Percentiles rank a stretch among this genome's conserved stretches.
Conservation (phyloP, 768 basidiomycete genomes). For the Myochromella boudieri region DNA sequence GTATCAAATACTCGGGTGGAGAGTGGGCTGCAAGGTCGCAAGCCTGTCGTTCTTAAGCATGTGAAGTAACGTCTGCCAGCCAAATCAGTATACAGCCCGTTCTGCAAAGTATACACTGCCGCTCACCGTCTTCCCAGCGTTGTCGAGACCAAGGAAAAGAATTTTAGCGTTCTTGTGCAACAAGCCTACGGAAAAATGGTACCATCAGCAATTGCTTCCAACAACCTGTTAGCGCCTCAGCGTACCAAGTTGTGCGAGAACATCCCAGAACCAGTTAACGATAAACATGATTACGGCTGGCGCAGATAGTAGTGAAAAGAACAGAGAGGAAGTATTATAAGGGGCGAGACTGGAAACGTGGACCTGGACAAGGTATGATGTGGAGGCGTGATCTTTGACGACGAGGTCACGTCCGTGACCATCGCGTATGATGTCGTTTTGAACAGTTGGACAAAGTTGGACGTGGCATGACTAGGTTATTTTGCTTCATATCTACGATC, state of each 20-base stretch:
- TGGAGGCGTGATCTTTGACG: slow-evolving; percentile 14
- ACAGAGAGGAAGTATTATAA: slow-evolving; percentile 10
- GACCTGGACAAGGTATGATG: slow-evolving; percentile 7
- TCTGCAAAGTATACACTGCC: not conserved
- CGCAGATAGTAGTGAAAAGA: slow-evolving; percentile 17
- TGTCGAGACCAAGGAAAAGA: slow-evolving; percentile 97
- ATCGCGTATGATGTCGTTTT: too few relatives aligned
- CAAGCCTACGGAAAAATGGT: slow-evolving; percentile 52
- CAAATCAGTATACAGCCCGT: slow-evolving; percentile 4
- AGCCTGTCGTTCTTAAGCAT: slow-evolving; percentile 99
- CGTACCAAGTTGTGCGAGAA: slow-evolving; percentile 90
- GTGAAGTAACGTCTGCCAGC: slow-evolving; percentile 82
- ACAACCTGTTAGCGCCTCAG: slow-evolving; percentile 7
- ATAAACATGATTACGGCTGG: slow-evolving; percentile 62
- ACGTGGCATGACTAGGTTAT: too few relatives aligned
- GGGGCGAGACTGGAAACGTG: slow-evolving; percentile 10
- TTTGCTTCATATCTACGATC: too few relatives aligned
- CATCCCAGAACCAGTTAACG: slow-evolving; percentile 95
- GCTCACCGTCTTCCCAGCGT: slow-evolving; percentile 97
- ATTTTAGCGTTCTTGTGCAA: slow-evolving; percentile 99
- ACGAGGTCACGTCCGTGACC: slow-evolving; percentile 7
- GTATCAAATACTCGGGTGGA: slow-evolving; percentile 84
- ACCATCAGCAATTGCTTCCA: not conserved
- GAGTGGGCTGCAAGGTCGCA: slow-evolving; percentile 95
- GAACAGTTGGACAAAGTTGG: too few relatives aligned